Percentiles rank a stretch among this genome's conserved stretches.
Conservation (phyloP, 176 grass and related monocot genomes). For the Calamus simplicifolius region DNA sequence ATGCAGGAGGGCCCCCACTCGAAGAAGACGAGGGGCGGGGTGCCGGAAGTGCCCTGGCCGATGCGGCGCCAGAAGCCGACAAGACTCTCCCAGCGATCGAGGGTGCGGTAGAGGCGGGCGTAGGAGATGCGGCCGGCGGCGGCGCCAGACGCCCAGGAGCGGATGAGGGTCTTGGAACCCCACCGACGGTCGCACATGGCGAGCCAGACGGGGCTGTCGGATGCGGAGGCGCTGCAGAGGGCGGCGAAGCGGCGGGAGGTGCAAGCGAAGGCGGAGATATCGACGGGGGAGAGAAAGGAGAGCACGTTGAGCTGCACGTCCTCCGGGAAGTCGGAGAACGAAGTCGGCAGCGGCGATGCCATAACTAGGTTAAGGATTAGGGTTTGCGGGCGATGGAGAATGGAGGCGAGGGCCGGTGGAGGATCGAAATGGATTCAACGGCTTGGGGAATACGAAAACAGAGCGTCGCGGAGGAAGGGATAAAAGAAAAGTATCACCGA, state of each 20-base stretch:
- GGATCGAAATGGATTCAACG: too few species aligned
- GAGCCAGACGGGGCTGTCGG: constrained; percentile 22
- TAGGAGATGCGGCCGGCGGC: not conserved
- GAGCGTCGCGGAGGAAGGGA: too few species aligned
- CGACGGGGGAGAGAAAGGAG: constrained; percentile 25
- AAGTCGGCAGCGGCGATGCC: constrained; percentile 10
- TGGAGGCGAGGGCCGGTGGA: too few species aligned
- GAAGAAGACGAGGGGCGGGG: constrained; percentile 22
- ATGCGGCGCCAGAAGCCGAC: constrained; percentile 39
- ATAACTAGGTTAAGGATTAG: constrained; percentile 12
- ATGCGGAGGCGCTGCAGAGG: constrained; percentile 10
- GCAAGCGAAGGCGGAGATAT: constrained; percentile 30
- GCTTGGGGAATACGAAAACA: too few species aligned
- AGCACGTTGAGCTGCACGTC: constrained; percentile 42
- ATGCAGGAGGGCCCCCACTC: constrained; percentile 24
- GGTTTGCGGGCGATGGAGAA: too few species aligned
- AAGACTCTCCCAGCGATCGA: constrained; percentile 37
- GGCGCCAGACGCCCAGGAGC: constrained; percentile 3
- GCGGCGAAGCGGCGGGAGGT: constrained; percentile 40
- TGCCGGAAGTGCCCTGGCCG: constrained; percentile 17
- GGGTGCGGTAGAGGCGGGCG: constrained; percentile 21
- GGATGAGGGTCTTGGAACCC: constrained; percentile 14
- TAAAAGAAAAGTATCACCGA: too few species aligned
- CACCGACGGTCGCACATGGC: constrained; percentile 41
- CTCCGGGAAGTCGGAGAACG: constrained; percentile 35